Evolutionary conservation across 2,329 filamentous ascomycete species (phyloP).

Genomic region (Scedosporium dehoogii): DNA sequence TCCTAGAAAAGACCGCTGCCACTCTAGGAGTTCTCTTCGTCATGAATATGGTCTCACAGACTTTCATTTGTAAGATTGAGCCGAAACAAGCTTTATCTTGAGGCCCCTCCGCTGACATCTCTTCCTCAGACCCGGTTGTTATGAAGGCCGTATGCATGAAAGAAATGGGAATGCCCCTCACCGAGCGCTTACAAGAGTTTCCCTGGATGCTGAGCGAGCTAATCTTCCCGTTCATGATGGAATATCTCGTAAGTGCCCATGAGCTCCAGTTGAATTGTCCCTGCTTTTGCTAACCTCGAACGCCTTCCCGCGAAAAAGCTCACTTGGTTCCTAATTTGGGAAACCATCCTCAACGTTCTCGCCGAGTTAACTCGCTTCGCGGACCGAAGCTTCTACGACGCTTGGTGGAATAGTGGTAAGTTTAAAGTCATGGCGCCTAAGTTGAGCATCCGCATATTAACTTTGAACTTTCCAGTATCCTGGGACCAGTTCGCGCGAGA

Average conservation of each 20-base stretch:
- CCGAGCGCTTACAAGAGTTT: conserved; percentile 54
- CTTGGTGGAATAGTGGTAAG: conserved; percentile 52
- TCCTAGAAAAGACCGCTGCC: conserved; percentile 60
- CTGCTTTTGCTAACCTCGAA: not conserved
- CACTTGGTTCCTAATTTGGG: conserved; percentile 76
- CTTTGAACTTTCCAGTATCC: conserved; percentile 27
- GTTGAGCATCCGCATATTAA: too few relatives aligned
- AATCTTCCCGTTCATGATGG: conserved; percentile 69
- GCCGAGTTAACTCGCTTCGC: conserved; percentile 70
- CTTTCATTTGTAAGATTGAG: conserved; percentile 48
- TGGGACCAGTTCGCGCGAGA: conserved; percentile 73
- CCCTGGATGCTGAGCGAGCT: conserved; percentile 68
- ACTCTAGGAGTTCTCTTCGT: conserved; percentile 65
- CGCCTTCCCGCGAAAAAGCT: conserved; percentile 26
- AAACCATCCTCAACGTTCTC: conserved; percentile 62
- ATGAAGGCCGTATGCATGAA: conserved; percentile 58
- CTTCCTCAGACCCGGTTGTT: conserved; percentile 51
- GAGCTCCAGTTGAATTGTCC: not conserved
- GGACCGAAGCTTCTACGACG: conserved; percentile 61
- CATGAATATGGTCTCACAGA: conserved; percentile 70
- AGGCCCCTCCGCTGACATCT: conserved; percentile 7
- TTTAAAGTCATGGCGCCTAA: not conserved
- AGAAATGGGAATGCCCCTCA: conserved; percentile 51
- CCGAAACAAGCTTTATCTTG: not conserved
- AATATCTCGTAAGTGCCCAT: conserved; percentile 46